Evolutionary conservation across 129 eudicot genomes (phyloP).

Genomic region (Daucus carota): DH1_v3.0 NC_030388.2:29191501-29192000

Average conservation of each 20-base stretch:
- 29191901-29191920: neutral
- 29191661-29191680: slow-evolving; percentile 94
- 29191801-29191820: neutral
- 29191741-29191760: slow-evolving; percentile 93
- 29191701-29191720: slow-evolving; percentile 92
- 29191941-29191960: neutral
- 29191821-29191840: neutral
- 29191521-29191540: neutral
- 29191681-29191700: slow-evolving; percentile 97
- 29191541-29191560: neutral
- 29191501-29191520: neutral
- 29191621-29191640: slow-evolving; percentile 90
- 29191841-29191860: neutral
- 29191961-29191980: neutral
- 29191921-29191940: neutral
- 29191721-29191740: slow-evolving; percentile 93
- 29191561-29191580: neutral
- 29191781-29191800: neutral
- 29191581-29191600: slow-evolving; percentile 88
- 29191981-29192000: neutral
- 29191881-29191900: neutral
- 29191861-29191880: neutral
- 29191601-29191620: slow-evolving; percentile 98
- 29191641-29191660: slow-evolving; percentile 62
- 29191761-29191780: neutral